Evolutionary conservation across 106 monocot species (phyloP), one percentile per base, ranked within the genome.

Genomic region (Dioscorea dumetorum): DNA sequence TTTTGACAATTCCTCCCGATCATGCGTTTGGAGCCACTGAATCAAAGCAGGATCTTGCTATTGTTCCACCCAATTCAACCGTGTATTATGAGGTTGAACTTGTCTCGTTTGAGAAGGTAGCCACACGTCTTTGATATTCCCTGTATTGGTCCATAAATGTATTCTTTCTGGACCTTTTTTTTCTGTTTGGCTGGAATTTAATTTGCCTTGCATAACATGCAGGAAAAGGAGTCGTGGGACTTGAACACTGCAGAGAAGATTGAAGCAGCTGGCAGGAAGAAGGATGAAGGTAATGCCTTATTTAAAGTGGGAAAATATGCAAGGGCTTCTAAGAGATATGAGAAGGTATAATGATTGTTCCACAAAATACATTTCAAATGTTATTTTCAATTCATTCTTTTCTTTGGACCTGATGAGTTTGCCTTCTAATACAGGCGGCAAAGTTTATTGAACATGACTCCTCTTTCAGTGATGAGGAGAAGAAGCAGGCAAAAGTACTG

Each of bases 151-250:
- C 12, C 54, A 56, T 18, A 0, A 9, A 56, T 56, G n/a, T 56
- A 16, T 56, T 19, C 4, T 56, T 56, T 2, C 0, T 56, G 54
- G 15, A 0, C 54, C 3, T 16, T 16, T 16, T 56, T 2, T 69
- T 12, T 10, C 32, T 69, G 15, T 35, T 57, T 33, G n/a, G n/a
- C 53, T 6, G 16, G 7, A 56, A 41, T 67, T 67, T 24, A 50
- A 31, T 64, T 8, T 64, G 33, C 64, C 18, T 31, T 2, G 7
- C 41, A 8, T 41, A 1, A 6, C 7, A 8, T 70, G 53, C 33
- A 94, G 94, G 95, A 88, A 2, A 95, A 87, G 24, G 95, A 95
- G 64, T 86, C 86, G 17, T 86, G 86, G 86, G 78, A 86, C 50
- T 24, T 86, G 73, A 86, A 76, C 60, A 82, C 62, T 22, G 58